Percentiles rank a stretch among this genome's conserved stretches.
phyloP scores from a whole-genome alignment of 208 protist species.

The Wallacemonas rigidus region DNA sequence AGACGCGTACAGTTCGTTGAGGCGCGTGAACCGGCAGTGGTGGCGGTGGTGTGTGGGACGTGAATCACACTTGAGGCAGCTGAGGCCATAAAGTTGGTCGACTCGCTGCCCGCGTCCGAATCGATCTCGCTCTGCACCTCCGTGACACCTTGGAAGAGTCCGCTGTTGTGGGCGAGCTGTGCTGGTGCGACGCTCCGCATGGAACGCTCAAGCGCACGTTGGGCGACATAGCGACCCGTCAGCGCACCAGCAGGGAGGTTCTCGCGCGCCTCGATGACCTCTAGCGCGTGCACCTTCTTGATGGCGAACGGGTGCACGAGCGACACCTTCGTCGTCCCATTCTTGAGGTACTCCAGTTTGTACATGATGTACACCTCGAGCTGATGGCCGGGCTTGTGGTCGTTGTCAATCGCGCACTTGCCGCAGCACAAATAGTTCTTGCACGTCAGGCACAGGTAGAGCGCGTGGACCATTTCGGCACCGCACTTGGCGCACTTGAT shows the following conservation, averaged over 20 bases:
- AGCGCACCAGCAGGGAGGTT: slow-evolving; percentile 71
- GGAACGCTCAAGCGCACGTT: slow-evolving; percentile 24
- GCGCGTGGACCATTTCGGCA: slow-evolving; percentile 51
- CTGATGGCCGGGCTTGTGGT: slow-evolving; percentile 56
- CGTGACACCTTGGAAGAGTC: slow-evolving; percentile 5
- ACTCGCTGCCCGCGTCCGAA: slow-evolving; percentile 11
- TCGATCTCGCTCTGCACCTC: slow-evolving; percentile 16
- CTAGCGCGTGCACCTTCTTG: slow-evolving; percentile 60
- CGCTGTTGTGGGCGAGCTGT: background rate
- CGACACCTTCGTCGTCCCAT: slow-evolving; percentile 35
- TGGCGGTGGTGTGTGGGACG: background rate
- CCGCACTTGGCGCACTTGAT: slow-evolving; percentile 63
- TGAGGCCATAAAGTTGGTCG: slow-evolving; percentile 2
- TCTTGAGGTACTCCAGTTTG: slow-evolving; percentile 48
- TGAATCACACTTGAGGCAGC: background rate
- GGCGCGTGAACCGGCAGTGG: background rate
- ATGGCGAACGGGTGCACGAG: slow-evolving; percentile 58
- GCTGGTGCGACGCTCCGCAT: slow-evolving; percentile 10
- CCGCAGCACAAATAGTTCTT: slow-evolving; percentile 61
- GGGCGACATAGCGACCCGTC: slow-evolving; percentile 24
- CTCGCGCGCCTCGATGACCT: slow-evolving; percentile 72
- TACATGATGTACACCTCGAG: slow-evolving; percentile 67
- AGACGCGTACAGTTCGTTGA: slow-evolving; percentile 31
- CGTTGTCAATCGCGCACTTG: slow-evolving; percentile 70
- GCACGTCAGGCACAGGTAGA: slow-evolving; percentile 70